Percentiles rank a stretch among this genome's conserved stretches.
These are phyloP conservation scores for Hirsutella thompsonii DNA, from an alignment of 2,329 filamentous ascomycete species.

Conservation along the genomic window DNA sequence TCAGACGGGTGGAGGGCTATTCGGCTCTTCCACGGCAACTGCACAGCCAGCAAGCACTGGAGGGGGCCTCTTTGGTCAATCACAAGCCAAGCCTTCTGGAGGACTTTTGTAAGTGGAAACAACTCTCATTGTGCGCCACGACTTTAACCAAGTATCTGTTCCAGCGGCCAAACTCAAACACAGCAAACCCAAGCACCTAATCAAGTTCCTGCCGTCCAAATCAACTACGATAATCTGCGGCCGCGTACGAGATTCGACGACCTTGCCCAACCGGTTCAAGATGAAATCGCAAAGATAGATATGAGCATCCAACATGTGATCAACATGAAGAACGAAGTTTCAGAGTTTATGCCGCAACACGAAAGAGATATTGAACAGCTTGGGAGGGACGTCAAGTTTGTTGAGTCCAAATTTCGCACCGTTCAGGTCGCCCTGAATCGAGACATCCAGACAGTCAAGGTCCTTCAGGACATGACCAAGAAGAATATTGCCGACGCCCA, in stretches of 20 bases:
- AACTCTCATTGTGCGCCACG: not conserved
- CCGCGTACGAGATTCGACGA: constrained; percentile 88
- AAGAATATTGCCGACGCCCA: constrained; percentile 58
- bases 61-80: constrained; percentile 19
- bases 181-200: constrained; percentile 25
- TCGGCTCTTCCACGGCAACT: constrained; percentile 12
- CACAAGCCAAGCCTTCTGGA: constrained; percentile 18
- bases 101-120: constrained; percentile 18
- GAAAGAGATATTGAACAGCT: constrained; percentile 34
- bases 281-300: constrained; percentile 66
- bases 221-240: constrained; percentile 66
- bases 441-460: constrained; percentile 51
- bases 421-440: constrained; percentile 31
- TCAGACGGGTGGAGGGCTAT: constrained; percentile 13
- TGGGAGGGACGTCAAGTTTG: constrained; percentile 32
- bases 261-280: constrained; percentile 69
- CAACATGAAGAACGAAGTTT: constrained; percentile 62
- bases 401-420: constrained; percentile 33
- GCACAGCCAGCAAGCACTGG: constrained; percentile 11
- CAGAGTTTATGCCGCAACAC: constrained; percentile 50
- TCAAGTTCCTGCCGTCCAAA: constrained; percentile 58
- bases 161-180: constrained; percentile 16
- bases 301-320: constrained; percentile 71
- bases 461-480: constrained; percentile 44
- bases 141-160: constrained; percentile 1